Percentiles rank a stretch among this genome's conserved stretches.
phyloP scores from a whole-genome alignment of 2,329 filamentous ascomycete genomes.

The Alternaria sp. region DNA sequence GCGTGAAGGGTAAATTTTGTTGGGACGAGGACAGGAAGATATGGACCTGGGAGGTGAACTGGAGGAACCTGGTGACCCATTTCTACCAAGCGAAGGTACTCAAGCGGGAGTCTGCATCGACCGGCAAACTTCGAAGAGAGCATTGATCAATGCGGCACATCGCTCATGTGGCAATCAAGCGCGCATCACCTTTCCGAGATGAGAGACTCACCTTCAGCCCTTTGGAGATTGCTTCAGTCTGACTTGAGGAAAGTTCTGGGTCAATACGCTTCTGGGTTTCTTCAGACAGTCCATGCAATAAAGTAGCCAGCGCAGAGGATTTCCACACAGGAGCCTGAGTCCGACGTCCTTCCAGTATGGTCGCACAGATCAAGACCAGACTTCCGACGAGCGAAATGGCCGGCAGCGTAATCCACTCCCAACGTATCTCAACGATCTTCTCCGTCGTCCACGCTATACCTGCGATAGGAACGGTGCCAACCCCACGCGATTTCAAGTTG shows the following conservation, averaged over 20 bases:
- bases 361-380: conserved; percentile 17
- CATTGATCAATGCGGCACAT: background rate
- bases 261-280: conserved; percentile 12
- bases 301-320: conserved; percentile 22
- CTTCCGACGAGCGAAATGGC: conserved; percentile 9
- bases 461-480: conserved; percentile 5
- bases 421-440: conserved; percentile 16
- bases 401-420: conserved; percentile 24
- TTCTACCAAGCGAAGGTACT: conserved; percentile 23
- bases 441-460: conserved; percentile 22
- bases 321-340: conserved; percentile 18
- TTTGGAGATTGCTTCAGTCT: conserved; percentile 19
- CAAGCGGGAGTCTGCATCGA: background rate
- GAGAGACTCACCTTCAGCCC: conserved; percentile 4
- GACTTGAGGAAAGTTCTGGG: conserved; percentile 10
- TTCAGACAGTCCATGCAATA: conserved; percentile 25
- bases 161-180: background rate
- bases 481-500: conserved; percentile 9
- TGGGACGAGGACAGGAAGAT: conserved; percentile 25
- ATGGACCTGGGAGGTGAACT: conserved; percentile 30
- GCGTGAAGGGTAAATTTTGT: conserved; percentile 10
- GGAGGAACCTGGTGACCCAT: conserved; percentile 22
- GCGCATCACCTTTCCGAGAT: background rate
- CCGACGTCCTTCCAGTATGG: conserved; percentile 12
- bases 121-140: background rate